Evolutionary conservation across 352 stramenopile genomes (phyloP), one percentile per base, ranked within the genome.

Genomic region (Phytopythium ostracodes): DNA sequence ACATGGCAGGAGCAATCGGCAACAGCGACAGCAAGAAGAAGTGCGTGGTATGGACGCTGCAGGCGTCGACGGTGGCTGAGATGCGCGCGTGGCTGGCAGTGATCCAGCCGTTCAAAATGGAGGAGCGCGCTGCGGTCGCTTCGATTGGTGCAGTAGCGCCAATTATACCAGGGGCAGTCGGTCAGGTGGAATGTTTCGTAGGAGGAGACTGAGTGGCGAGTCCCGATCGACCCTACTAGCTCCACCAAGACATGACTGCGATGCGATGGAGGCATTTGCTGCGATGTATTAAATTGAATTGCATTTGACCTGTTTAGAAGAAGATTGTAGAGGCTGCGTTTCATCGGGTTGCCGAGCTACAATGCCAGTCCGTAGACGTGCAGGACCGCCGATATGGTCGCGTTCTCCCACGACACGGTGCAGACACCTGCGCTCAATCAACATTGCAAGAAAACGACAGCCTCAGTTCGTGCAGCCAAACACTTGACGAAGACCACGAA

Each of bases 401-500:
- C 71, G 59, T 93, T 93, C 61, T 93, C 81, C 84, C 84, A 91
- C 12, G 77, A 87, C 22, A 93, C 75, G 9, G 75, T 81, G 56
- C 84, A 93, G 0, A 79, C 77, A 10, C 84, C 82, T 92, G 35
- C 12, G 20, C 7, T 22, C 40, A 44, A 22, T 2, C 40, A 44
- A 44, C 8, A 22, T 40, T 51, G n/a, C 49, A 14, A 25, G 1
- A n/a, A n/a, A 31, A 52, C 22, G 15, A 17, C 15, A 61, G 15
- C 18, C 27, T 42, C 38, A 61, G 38, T 42, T 27, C 20, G 14
- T 46, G n/a, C 27, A 3, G 35, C 56, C 9, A 58, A 20, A 49
- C 33, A 0, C 15, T 11, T 36, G n/a, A 17, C 24, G n/a, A 17
- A 8, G 22, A 60, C 36, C 8, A 9, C 18, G 0, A 25, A 18